Conservation (phyloP, 2,329 filamentous ascomycete species). For the Paraphaeosphaeria sporulosa region DNA sequence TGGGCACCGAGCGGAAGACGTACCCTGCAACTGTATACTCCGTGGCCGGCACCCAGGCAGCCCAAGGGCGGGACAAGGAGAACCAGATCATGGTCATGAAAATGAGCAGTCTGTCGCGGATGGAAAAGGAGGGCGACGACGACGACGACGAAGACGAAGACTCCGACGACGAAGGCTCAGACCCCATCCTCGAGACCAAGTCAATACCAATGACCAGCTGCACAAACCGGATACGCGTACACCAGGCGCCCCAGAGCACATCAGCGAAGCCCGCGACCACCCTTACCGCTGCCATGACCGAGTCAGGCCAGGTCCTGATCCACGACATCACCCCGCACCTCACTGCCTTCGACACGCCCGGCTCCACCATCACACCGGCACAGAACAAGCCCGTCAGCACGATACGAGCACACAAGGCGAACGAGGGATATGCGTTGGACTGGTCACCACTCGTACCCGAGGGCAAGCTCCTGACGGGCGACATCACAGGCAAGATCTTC, state of each 20-base stretch:
- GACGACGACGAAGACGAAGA: constrained; percentile 75
- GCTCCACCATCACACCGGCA: constrained; percentile 77
- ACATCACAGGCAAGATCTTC: constrained; percentile 90
- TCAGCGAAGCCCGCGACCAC: constrained; percentile 78
- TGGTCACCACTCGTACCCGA: constrained; percentile 85
- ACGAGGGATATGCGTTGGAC: constrained; percentile 94
- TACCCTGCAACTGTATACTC: constrained; percentile 96
- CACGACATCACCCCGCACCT: constrained; percentile 94
- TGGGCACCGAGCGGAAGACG: constrained; percentile 89
- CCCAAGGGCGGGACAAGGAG: constrained; percentile 75
- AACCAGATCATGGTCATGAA: constrained; percentile 97
- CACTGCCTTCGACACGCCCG: constrained; percentile 86
- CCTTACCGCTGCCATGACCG: constrained; percentile 89
- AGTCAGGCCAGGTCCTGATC: constrained; percentile 86
- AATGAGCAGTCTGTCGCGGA: constrained; percentile 87
- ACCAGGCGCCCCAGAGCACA: constrained; percentile 78
- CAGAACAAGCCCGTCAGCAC: constrained; percentile 90
- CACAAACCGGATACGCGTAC: constrained; percentile 90
- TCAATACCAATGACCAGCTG: constrained; percentile 85
- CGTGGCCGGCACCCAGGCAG: constrained; percentile 93
- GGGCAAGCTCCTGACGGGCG: constrained; percentile 89
- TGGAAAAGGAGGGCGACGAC: constrained; percentile 78
- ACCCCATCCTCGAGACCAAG: constrained; percentile 93
- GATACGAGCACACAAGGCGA: constrained; percentile 84
- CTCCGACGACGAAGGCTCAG: constrained; percentile 72